phyloP scores from a whole-genome alignment of 306 rosid genomes.

The Pterocarpus santalinus region DNA sequence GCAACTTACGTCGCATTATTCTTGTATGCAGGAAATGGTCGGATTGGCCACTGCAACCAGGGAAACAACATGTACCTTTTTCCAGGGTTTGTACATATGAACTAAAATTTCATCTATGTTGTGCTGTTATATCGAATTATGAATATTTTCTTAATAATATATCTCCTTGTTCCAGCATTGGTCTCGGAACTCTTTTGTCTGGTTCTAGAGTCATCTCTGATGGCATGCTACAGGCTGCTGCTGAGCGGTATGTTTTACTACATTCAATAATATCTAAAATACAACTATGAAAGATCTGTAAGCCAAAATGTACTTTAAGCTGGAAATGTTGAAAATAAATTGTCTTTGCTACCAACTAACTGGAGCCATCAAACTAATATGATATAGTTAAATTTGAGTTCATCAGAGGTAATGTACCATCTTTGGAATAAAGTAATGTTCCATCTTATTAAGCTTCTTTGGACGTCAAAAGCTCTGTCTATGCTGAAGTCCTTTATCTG shows the following conservation, averaged over 20 bases:
- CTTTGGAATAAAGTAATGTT: background rate
- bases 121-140: background rate
- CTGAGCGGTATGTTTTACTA: slow-evolving; percentile 80
- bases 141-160: slow-evolving; percentile 18
- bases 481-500: background rate
- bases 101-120: slow-evolving; percentile 23
- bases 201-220: slow-evolving; percentile 87
- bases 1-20: slow-evolving; percentile 22
- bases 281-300: slow-evolving; percentile 10
- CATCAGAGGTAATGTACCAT: background rate
- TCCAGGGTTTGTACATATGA: slow-evolving; percentile 81
- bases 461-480: background rate
- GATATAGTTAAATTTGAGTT: background rate
- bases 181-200: slow-evolving; percentile 94
- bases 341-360: background rate
- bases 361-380: slow-evolving; percentile 5
- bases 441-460: background rate
- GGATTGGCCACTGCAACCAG: slow-evolving; percentile 94
- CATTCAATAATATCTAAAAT: slow-evolving; percentile 32
- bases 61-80: slow-evolving; percentile 99
- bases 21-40: slow-evolving; percentile 72
- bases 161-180: slow-evolving; percentile 74
- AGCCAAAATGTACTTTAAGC: slow-evolving; percentile 14
- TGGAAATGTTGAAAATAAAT: slow-evolving; percentile 15
- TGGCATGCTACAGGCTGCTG: slow-evolving; percentile 99